phyloP scores from a whole-genome alignment of 768 basidiomycete genomes.

The Sarcodon aspratus region DNA sequence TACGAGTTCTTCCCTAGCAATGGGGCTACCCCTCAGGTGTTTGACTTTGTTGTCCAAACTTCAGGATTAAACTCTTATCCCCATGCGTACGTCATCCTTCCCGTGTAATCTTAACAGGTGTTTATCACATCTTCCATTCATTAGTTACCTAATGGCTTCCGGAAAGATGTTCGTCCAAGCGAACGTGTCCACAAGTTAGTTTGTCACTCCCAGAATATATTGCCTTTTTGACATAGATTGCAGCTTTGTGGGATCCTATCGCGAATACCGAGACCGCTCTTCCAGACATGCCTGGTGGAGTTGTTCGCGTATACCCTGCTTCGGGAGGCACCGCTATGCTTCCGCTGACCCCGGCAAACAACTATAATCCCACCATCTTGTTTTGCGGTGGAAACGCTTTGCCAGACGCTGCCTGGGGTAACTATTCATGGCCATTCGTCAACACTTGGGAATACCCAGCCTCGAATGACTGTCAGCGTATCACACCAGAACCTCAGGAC shows the following conservation, averaged over 20 bases:
- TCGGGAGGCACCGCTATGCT: slow-evolving; percentile 86
- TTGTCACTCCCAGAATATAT: not conserved
- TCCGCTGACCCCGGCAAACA: slow-evolving; percentile 81
- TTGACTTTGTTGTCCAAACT: slow-evolving; percentile 60
- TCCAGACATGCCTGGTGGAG: slow-evolving; percentile 60
- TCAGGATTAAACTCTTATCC: slow-evolving; percentile 74
- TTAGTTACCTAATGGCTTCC: slow-evolving; percentile 52
- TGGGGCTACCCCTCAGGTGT: slow-evolving; percentile 31
- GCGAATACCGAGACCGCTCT: slow-evolving; percentile 49
- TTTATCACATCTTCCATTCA: no score
- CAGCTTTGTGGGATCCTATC: slow-evolving; percentile 40
- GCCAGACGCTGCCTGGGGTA: slow-evolving; percentile 60
- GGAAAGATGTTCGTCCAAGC: slow-evolving; percentile 78
- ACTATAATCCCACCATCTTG: slow-evolving; percentile 73
- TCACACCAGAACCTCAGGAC: slow-evolving; percentile 76
- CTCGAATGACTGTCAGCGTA: slow-evolving; percentile 64
- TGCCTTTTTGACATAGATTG: slow-evolving; percentile 4
- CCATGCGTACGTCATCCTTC: slow-evolving; percentile 24
- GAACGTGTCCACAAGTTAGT: slow-evolving; percentile 65
- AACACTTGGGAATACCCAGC: slow-evolving; percentile 68
- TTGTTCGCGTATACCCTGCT: slow-evolving; percentile 81
- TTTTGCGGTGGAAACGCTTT: slow-evolving; percentile 90
- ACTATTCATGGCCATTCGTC: slow-evolving; percentile 62
- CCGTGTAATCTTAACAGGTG: no score
- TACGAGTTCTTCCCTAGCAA: slow-evolving; percentile 74